phyloP scores from a whole-genome alignment of 768 basidiomycete genomes.

The Boletus edulis region DNA sequence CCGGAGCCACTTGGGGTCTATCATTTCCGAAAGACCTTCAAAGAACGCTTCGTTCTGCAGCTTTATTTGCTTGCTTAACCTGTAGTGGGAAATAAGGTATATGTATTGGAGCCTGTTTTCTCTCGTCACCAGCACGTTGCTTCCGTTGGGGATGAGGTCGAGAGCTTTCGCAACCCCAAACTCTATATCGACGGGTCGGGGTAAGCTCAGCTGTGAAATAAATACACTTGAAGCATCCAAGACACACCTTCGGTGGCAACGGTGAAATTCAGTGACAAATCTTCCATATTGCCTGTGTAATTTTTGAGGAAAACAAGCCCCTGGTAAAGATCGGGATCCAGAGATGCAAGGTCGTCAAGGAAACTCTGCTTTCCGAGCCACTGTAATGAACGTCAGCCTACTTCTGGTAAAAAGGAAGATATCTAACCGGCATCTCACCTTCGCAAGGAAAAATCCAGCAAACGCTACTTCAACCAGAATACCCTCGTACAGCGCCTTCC shows the following conservation, averaged over 20 bases:
- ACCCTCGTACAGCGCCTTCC: slow-evolving; percentile 95
- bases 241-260: slow-evolving; percentile 77
- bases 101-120: slow-evolving; percentile 92
- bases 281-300: slow-evolving; percentile 82
- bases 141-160: slow-evolving; percentile 80
- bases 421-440: slow-evolving; percentile 42
- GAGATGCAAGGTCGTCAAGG: slow-evolving; percentile 87
- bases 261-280: slow-evolving; percentile 87
- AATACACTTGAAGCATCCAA: not conserved
- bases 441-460: slow-evolving; percentile 91
- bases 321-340: slow-evolving; percentile 90
- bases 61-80: slow-evolving; percentile 85
- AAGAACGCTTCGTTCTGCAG: slow-evolving; percentile 85
- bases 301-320: slow-evolving; percentile 93
- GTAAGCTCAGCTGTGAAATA: not conserved
- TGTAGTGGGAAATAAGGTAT: slow-evolving; percentile 83
- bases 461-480: slow-evolving; percentile 95
- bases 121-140: slow-evolving; percentile 78
- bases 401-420: not conserved
- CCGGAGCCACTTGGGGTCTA: slow-evolving; percentile 87
- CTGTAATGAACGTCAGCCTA: slow-evolving; percentile 35
- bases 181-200: slow-evolving; percentile 44
- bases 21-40: slow-evolving; percentile 87
- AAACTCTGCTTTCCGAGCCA: slow-evolving; percentile 93
- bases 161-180: slow-evolving; percentile 75